These are phyloP conservation scores for Termitomyces sp. DNA, from an alignment of 768 basidiomycete genomes.

Conservation along the genomic window DNA sequence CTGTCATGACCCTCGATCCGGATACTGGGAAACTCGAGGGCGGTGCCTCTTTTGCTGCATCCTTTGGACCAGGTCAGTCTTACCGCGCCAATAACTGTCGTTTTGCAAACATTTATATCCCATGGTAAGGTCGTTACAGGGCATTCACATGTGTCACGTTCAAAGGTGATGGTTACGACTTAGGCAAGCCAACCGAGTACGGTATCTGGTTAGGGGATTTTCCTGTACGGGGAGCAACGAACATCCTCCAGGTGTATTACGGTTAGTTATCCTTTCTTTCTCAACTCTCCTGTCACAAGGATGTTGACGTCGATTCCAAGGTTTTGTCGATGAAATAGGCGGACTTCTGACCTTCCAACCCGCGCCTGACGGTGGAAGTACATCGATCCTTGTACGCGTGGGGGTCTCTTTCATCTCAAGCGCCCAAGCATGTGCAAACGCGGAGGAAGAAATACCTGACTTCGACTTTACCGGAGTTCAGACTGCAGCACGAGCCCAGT, in stretches of 20 bases:
- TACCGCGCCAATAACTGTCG: neutral
- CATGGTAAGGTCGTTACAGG: constrained; percentile 40
- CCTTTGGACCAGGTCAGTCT: constrained; percentile 46
- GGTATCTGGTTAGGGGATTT: constrained; percentile 50
- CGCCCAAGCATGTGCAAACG: constrained; percentile 55
- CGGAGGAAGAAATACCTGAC: constrained; percentile 53
- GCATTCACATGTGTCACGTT: constrained; percentile 61
- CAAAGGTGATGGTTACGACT: constrained; percentile 42
- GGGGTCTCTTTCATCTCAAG: constrained; percentile 63
- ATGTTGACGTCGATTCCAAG: constrained; percentile 18
- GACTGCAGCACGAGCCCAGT: constrained; percentile 36
- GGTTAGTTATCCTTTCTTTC: constrained; percentile 24
- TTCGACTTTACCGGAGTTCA: constrained; percentile 50
- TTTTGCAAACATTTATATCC: neutral
- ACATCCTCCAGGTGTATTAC: constrained; percentile 43
- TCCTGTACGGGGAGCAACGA: constrained; percentile 39
- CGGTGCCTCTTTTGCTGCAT: constrained; percentile 42
- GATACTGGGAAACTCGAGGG: constrained; percentile 47
- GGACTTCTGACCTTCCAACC: constrained; percentile 48
- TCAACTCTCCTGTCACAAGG: neutral
- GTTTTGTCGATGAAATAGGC: constrained; percentile 45
- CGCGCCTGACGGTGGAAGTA: constrained; percentile 26
- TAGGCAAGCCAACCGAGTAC: constrained; percentile 45
- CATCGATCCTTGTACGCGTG: constrained; percentile 50
- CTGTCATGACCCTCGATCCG: constrained; percentile 42